A percentile compares a stretch with the other conserved stretches of the same genome.
Evolutionary conservation across 163 green algal species (phyloP).

Genomic region (Chlamydomonas reinhardtii): DNA sequence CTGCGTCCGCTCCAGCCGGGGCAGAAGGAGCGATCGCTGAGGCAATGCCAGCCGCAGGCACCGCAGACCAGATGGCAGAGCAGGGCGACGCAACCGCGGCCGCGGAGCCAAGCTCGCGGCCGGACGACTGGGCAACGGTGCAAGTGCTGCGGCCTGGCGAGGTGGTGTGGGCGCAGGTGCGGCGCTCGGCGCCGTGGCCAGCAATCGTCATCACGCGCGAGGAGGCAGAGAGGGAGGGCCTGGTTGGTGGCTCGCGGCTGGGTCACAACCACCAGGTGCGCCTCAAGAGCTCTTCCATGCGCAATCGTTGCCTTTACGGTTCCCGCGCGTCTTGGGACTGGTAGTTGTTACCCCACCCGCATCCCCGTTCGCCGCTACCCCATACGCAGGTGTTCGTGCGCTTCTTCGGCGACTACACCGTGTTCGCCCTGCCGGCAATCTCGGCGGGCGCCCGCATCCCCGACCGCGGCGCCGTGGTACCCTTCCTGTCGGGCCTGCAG

Average conservation of each 20-base stretch:
- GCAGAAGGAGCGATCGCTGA: no score
- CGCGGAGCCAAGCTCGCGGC: slow-evolving; percentile 11
- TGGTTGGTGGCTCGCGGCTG: background rate
- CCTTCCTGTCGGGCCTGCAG: slow-evolving; percentile 25
- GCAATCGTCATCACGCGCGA: slow-evolving; percentile 69
- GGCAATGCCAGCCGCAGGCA: no score
- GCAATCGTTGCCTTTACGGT: no score
- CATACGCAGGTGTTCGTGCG: slow-evolving; percentile 27
- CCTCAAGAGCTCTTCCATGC: no score
- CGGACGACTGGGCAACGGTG: slow-evolving; percentile 5
- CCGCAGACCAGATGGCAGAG: no score
- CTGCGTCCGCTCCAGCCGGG: no score
- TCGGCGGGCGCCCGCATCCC: slow-evolving; percentile 15
- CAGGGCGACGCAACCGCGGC: background rate
- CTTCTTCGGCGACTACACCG: slow-evolving; percentile 44
- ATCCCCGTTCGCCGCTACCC: no score
- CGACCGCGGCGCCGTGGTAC: slow-evolving; percentile 42
- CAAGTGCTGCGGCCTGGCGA: slow-evolving; percentile 56
- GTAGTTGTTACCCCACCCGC: no score
- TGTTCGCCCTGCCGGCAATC: slow-evolving; percentile 44
- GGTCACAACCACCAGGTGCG: background rate
- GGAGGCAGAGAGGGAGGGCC: slow-evolving; percentile 47
- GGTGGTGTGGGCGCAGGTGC: slow-evolving; percentile 63
- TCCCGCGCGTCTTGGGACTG: no score
- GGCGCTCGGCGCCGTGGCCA: slow-evolving; percentile 67